Evolutionary conservation across 2,329 filamentous ascomycete genomes (phyloP).

Genomic region (Botryosphaeria agaves): DNA sequence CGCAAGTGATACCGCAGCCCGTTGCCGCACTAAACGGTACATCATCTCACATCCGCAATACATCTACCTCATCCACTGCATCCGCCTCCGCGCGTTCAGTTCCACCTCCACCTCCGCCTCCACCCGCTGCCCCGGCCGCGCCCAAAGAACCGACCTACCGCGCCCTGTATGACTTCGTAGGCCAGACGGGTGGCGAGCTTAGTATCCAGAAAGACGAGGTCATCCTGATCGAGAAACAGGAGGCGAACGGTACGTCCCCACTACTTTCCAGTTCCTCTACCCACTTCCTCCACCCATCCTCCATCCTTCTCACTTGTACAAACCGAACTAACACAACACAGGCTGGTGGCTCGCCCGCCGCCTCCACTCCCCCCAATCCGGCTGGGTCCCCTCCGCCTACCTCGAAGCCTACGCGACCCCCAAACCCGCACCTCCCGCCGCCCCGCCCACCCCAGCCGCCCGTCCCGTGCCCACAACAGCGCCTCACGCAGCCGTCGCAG

Average conservation of each 20-base stretch:
- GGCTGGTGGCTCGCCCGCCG: conserved; percentile 95
- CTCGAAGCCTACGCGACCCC: conserved; percentile 61
- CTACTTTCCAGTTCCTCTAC: background rate
- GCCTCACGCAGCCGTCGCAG: conserved; percentile 46
- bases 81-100: conserved; percentile 31
- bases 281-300: background rate
- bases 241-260: conserved; percentile 63
- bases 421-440: conserved; percentile 39
- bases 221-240: conserved; percentile 82
- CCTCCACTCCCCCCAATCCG: conserved; percentile 48
- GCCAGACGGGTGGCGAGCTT: conserved; percentile 72
- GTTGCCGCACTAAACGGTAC: conserved; percentile 34
- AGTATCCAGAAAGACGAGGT: conserved; percentile 64
- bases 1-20: conserved; percentile 30
- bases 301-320: background rate
- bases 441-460: conserved; percentile 30
- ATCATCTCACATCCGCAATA: conserved; percentile 18
- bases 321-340: conserved; percentile 27
- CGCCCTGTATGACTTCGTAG: conserved; percentile 82
- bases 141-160: conserved; percentile 63
- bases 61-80: conserved; percentile 19
- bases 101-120: conserved; percentile 47
- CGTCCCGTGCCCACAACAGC: conserved; percentile 27
- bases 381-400: conserved; percentile 89
- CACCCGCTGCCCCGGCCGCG: conserved; percentile 40